Conservation (phyloP, 495 filamentous ascomycete genomes). For the Penicillium argentinense region DNA sequence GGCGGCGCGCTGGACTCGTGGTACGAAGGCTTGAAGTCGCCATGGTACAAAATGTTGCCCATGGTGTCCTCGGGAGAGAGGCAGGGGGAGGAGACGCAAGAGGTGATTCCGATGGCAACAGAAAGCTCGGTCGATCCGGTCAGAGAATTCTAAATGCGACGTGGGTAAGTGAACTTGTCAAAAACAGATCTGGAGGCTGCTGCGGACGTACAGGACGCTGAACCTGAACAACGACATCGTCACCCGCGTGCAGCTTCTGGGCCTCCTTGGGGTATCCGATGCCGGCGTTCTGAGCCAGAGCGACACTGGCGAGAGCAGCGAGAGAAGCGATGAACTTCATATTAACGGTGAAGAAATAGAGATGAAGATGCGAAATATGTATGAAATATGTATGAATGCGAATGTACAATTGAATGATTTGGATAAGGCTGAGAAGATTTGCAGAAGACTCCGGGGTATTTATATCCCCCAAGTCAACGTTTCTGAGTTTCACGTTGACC, state of each 20-base stretch:
- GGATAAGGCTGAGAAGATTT: too few relatives aligned
- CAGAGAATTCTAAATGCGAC: constrained; percentile 25
- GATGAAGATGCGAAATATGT: neutral
- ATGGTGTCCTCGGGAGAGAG: constrained; percentile 17
- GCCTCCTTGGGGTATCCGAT: constrained; percentile 61
- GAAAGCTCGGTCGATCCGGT: constrained; percentile 30
- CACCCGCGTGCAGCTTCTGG: constrained; percentile 17
- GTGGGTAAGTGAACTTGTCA: neutral
- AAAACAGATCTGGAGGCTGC: neutral
- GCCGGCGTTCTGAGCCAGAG: constrained; percentile 64
- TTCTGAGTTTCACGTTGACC: constrained; percentile 3
- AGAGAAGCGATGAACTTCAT: constrained; percentile 28
- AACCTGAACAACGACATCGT: constrained; percentile 28
- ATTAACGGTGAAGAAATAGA: neutral
- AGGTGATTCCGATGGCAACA: constrained; percentile 36
- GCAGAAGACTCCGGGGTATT: neutral
- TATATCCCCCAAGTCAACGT: neutral
- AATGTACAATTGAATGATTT: neutral
- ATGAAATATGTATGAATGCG: neutral
- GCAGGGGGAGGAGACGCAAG: constrained; percentile 22
- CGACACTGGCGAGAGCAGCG: constrained; percentile 28
- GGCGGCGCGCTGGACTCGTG: constrained; percentile 26
- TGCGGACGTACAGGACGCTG: constrained; percentile 30
- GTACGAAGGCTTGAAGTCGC: constrained; percentile 30
- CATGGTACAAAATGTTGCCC: constrained; percentile 33